Conservation (phyloP, 768 basidiomycete species). For the Lactarius hengduanensis region DNA sequence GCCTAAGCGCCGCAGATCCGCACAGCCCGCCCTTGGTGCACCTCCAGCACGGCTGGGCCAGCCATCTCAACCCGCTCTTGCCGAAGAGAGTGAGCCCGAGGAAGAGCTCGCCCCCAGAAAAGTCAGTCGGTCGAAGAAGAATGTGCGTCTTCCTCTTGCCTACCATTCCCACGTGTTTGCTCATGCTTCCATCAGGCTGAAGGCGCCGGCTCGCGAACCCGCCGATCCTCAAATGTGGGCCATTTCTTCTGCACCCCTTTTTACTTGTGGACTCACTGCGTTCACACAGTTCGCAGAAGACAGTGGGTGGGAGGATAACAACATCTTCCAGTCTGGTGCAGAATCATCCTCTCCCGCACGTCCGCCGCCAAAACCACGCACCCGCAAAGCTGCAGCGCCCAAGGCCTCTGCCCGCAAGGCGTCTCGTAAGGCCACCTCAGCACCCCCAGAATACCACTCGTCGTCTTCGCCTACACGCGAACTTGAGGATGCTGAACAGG, state of each 20-base stretch:
- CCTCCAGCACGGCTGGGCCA: slow-evolving; percentile 38
- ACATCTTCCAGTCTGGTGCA: slow-evolving; percentile 86
- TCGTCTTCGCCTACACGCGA: slow-evolving; percentile 30
- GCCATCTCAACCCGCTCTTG: slow-evolving; percentile 45
- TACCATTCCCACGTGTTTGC: slow-evolving; percentile 6
- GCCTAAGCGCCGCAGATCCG: slow-evolving; percentile 80
- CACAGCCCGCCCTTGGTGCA: slow-evolving; percentile 65
- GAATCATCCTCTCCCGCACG: slow-evolving; percentile 80
- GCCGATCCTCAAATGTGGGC: slow-evolving; percentile 47
- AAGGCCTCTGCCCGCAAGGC: slow-evolving; percentile 47
- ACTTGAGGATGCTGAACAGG: slow-evolving; percentile 10
- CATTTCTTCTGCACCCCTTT: background rate
- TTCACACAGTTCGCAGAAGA: slow-evolving; percentile 48
- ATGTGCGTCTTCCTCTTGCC: slow-evolving; percentile 38
- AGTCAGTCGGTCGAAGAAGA: slow-evolving; percentile 58
- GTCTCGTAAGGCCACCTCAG: slow-evolving; percentile 67
- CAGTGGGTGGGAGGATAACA: slow-evolving; percentile 89
- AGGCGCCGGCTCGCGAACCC: slow-evolving; percentile 50
- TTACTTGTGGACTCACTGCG: slow-evolving; percentile 5
- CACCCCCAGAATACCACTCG: slow-evolving; percentile 52
- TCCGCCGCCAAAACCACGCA: slow-evolving; percentile 48
- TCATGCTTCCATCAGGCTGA: slow-evolving; percentile 39
- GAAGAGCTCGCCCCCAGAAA: slow-evolving; percentile 61
- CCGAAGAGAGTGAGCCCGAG: slow-evolving; percentile 79
- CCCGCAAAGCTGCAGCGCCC: slow-evolving; percentile 43